Base-by-base conservation (phyloP, 345 rosid genomes). In the Mangifera indica region DNA sequence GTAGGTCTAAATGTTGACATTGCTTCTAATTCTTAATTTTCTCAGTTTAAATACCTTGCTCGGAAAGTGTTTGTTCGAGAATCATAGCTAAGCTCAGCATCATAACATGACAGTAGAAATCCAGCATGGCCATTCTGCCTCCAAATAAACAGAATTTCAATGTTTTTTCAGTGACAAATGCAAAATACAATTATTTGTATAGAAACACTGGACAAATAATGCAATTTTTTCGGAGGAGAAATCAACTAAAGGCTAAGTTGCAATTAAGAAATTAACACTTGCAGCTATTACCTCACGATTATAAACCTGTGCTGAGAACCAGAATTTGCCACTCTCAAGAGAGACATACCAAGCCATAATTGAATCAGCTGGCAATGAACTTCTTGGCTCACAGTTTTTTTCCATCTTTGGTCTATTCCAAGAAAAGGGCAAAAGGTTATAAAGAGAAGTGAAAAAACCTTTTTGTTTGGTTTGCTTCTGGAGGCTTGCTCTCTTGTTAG, bases 281-380 rank as follows among this genome's bases (percentile, higher is more conserved):
- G 62, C 32, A 62, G 54, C 26, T 44, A 11, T 77, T 84, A 94
- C 98, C 98, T 92, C 98, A 0, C 98, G 85, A 57, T 94, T 94
- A 66, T 83, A 92, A 76, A 92, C 96, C 67, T 94, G 98, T 74
- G 91, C 98, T 6, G 98, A 97, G 75, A 92, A 92, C 90, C 91
- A 81, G 66, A 89, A 86, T 79, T 82, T 79, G 70, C 98, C 98
- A 51, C 71, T 88, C 72, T 94, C 95, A 48, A 94, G 91, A 48
- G 91, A 83, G 15, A 89, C 83, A 74, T 90, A 94, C 86, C 86
- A 81, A 49, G 89, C 76, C 91, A 90, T 88, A 60, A 84, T 70
- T 63, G 98, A 90, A 81, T 82, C 81, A 40, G 63, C 72, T 37
- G 87, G 83, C 52, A 73, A 73, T 9, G 61, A 53, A 22, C 71